phyloP scores from a whole-genome alignment of 1,284 basidiomycete species.

The Pyrrhoderma noxium region DNA sequence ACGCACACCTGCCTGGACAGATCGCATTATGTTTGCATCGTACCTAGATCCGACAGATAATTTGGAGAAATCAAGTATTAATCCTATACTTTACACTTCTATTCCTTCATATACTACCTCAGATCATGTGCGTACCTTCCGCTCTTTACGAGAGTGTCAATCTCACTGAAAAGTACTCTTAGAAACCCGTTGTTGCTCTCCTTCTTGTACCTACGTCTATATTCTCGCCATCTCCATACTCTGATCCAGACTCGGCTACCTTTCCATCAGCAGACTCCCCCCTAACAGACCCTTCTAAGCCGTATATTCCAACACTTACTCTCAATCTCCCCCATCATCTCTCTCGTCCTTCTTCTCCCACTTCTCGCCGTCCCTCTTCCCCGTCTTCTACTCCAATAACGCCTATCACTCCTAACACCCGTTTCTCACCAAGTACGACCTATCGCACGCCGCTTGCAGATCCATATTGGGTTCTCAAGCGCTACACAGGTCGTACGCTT shows the following conservation, averaged over 20 bases:
- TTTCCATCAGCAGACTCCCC: slow-evolving; percentile 16
- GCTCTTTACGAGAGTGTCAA: neutral
- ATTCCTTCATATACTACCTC: slow-evolving; percentile 72
- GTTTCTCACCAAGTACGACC: too few relatives aligned
- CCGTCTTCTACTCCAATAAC: slow-evolving; percentile 35
- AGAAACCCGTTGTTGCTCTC: slow-evolving; percentile 68
- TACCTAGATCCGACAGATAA: slow-evolving; percentile 57
- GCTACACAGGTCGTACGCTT: slow-evolving; percentile 51
- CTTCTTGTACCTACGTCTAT: slow-evolving; percentile 43
- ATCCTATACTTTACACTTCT: slow-evolving; percentile 63
- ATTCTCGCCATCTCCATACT: slow-evolving; percentile 27
- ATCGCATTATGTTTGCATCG: slow-evolving; percentile 85
- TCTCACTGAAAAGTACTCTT: neutral
- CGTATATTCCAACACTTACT: neutral
- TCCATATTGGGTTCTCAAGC: slow-evolving; percentile 47
- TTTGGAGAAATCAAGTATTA: slow-evolving; percentile 47
- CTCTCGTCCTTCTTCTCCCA: slow-evolving; percentile 27
- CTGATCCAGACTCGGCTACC: slow-evolving; percentile 28
- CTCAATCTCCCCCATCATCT: neutral
- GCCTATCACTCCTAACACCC: too few relatives aligned
- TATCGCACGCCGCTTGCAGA: slow-evolving; percentile 38
- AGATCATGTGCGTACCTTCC: slow-evolving; percentile 49
- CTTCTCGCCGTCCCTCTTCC: neutral
- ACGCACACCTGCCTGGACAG: slow-evolving; percentile 90
- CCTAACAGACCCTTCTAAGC: slow-evolving; percentile 20